These are phyloP conservation scores for Candida glucosophila DNA, from an alignment of 1,139 yeast species.

Conservation along the genomic window DNA sequence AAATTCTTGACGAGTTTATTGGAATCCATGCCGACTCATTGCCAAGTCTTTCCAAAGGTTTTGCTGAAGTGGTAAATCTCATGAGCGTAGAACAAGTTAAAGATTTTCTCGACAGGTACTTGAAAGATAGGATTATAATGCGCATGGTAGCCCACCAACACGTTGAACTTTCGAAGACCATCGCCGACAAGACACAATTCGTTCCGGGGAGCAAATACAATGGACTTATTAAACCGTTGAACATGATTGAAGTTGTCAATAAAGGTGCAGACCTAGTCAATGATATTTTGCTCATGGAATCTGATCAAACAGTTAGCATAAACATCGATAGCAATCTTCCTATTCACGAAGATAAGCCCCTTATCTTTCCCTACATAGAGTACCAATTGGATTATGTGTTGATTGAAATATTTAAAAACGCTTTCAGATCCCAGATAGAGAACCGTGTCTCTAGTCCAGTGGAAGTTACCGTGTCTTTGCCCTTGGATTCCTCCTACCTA, in stretches of 20 bases:
- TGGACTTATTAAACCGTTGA: constrained; percentile 63
- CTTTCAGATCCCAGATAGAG: constrained; percentile 81
- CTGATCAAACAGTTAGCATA: constrained; percentile 62
- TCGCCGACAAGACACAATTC: constrained; percentile 15
- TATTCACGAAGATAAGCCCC: constrained; percentile 27
- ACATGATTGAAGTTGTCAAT: constrained; percentile 51
- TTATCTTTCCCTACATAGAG: constrained; percentile 68
- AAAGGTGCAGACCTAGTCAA: constrained; percentile 69
- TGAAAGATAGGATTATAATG: constrained; percentile 78
- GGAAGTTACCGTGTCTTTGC: constrained; percentile 55
- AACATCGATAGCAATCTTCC: constrained; percentile 39
- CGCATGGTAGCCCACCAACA: constrained; percentile 82
- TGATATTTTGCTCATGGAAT: constrained; percentile 74
- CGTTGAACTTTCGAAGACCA: constrained; percentile 42
- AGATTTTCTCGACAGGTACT: constrained; percentile 62
- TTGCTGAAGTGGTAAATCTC: constrained; percentile 59
- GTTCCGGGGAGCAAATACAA: constrained; percentile 38
- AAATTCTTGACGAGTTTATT: constrained; percentile 49
- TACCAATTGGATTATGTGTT: constrained; percentile 81
- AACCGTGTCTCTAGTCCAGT: constrained; percentile 53
- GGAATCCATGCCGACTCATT: constrained; percentile 78
- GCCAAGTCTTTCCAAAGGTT: constrained; percentile 73
- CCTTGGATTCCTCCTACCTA: constrained; percentile 31
- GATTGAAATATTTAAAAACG: constrained; percentile 80
- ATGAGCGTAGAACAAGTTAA: constrained; percentile 45